Base-by-base conservation (phyloP, 108 stramenopile genomes). In the Heterococcus sp. region DNA sequence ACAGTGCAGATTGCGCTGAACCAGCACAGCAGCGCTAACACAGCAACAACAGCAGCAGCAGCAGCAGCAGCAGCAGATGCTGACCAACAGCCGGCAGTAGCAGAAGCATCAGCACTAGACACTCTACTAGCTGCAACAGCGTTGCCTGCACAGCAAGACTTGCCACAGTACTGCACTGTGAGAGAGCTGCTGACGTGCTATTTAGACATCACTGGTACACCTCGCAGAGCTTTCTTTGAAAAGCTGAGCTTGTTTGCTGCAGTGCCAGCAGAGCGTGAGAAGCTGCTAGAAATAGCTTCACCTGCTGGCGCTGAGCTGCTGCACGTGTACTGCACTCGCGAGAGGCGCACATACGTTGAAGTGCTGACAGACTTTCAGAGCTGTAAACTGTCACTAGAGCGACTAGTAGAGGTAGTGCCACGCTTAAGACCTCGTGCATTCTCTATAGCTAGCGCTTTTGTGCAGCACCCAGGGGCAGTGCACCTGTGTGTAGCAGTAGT, bases 401-500 rank as follows among this genome's bases (percentile, higher is more conserved):
- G 76, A 71, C 28, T 88, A 28, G 66, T 88, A 2, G 73, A 75
- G 38, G 32, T 86, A 26, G 32, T 88, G 0, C 87, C 87, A 32
- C 75, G 78, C 40, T 76, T 88, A n/a, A 82, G 78, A 26, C 87
- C 87, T 0, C 75, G 87, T 5, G 85, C 75, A 0, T 88, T 86
- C 37, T 87, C 86, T 38, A 88, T 88, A 33, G 85, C 87, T 21
- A 87, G 86, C 8, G 72, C 85, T 14, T 46, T 63, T 28, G 71
- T 81, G 29, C 72, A 72, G 35, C 78, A 83, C 65, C 86, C 76
- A 8, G 69, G 81, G 8, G 27, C 21, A 75, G 66, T 86, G 38
- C 84, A 86, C 28, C 75, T 86, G 29, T 86, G 86, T 36, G 84
- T 86, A 36, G 86, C 86, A 0, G 83, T 85, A 36, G 85, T 84